phyloP scores from a whole-genome alignment of 257 asterid species.

The Solanum dulcamara region DNA sequence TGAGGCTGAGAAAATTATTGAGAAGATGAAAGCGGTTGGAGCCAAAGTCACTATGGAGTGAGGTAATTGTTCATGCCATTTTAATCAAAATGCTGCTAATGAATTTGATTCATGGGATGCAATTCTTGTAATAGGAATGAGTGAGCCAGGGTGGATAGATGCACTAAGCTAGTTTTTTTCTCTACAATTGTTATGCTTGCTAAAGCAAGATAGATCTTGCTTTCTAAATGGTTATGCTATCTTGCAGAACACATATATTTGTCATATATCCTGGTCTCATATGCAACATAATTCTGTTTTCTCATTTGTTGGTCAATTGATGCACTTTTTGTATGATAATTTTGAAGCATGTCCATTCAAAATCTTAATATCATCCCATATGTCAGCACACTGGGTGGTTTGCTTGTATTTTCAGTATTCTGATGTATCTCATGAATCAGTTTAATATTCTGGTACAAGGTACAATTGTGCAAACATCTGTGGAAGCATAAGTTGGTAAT shows the following conservation, averaged over 20 bases:
- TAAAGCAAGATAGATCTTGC: neutral
- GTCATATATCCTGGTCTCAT: neutral
- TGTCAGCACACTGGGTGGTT: neutral
- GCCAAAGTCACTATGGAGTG: slow-evolving; percentile 79
- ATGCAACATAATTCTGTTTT: neutral
- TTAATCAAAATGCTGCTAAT: neutral
- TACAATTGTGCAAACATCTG: neutral
- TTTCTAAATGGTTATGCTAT: neutral
- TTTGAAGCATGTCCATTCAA: neutral
- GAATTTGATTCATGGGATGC: neutral
- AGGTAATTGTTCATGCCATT: slow-evolving; percentile 26
- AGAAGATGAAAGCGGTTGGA: slow-evolving; percentile 73
- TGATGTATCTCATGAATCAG: neutral
- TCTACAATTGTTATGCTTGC: neutral
- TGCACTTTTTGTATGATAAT: neutral
- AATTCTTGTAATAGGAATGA: neutral
- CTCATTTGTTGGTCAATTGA: neutral
- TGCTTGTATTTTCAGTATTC: neutral
- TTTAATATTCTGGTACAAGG: neutral
- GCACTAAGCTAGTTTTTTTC: neutral
- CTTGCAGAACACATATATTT: neutral
- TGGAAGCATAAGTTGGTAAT: neutral
- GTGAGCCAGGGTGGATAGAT: neutral
- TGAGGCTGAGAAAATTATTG: slow-evolving; percentile 80
- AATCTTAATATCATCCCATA: neutral